Percentiles rank a stretch among this genome's conserved stretches.
These are phyloP conservation scores for Limnanthes douglasii DNA, from an alignment of 345 rosid species.

Conservation along the genomic window DNA sequence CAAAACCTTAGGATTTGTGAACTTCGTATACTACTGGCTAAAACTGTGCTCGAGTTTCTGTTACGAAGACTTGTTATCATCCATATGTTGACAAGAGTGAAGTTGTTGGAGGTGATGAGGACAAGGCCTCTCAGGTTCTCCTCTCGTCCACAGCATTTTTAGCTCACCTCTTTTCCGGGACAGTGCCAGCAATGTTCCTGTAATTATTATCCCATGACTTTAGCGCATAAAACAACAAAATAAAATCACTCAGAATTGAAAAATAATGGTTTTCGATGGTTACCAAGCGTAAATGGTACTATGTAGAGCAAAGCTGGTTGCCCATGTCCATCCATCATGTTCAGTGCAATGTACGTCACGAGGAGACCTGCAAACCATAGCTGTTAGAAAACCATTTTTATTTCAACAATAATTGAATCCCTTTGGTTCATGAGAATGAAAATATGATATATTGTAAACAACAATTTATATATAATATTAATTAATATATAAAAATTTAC, in stretches of 20 bases:
- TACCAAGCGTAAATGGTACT: conserved; percentile 93
- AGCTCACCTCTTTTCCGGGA: conserved; percentile 81
- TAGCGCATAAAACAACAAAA: neutral
- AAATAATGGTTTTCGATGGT: conserved; percentile 6
- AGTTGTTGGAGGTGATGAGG: conserved; percentile 48
- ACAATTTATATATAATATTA: too few relatives aligned
- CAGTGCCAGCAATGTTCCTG: conserved; percentile 66
- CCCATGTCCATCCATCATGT: conserved; percentile 97
- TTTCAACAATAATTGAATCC: too few relatives aligned
- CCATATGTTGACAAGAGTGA: too few relatives aligned
- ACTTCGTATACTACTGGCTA: neutral
- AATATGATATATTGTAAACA: too few relatives aligned
- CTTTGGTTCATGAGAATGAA: too few relatives aligned
- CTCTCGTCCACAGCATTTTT: conserved; percentile 63
- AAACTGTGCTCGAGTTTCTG: neutral
- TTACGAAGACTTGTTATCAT: conserved; percentile 1
- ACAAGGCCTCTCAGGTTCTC: conserved; percentile 66
- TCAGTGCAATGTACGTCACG: conserved; percentile 77
- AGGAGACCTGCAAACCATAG: conserved; percentile 62
- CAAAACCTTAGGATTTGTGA: too few relatives aligned
- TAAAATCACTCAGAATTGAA: too few relatives aligned
- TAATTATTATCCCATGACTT: neutral
- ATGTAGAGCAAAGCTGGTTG: conserved; percentile 96
- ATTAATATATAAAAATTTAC: too few relatives aligned
- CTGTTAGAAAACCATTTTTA: too few relatives aligned